phyloP scores from a whole-genome alignment of 2,329 filamentous ascomycete species.

The Herpotrichia juniperi region DNA sequence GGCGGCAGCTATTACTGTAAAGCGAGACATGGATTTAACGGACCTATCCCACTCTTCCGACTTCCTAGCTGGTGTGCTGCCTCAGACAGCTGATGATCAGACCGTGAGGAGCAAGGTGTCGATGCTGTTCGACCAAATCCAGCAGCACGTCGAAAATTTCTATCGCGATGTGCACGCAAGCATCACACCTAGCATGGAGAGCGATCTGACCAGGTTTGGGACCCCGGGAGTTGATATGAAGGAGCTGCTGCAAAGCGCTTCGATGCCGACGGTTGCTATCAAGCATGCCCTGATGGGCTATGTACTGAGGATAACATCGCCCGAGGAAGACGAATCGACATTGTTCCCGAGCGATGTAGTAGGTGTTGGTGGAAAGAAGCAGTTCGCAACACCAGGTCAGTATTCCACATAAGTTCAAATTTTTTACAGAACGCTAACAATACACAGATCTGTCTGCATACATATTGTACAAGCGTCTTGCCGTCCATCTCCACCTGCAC shows the following conservation, averaged over 20 bases:
- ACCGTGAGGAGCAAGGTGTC: conserved; percentile 26
- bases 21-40: conserved; percentile 7
- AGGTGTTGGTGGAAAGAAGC: conserved; percentile 14
- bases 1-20: conserved; percentile 7
- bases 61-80: conserved; percentile 28
- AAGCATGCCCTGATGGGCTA: conserved; percentile 39
- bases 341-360: conserved; percentile 33
- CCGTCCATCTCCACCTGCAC: conserved; percentile 29
- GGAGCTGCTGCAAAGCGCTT: conserved; percentile 30
- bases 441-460: conserved; percentile 20
- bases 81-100: conserved; percentile 27
- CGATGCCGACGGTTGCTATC: conserved; percentile 31
- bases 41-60: conserved; percentile 17
- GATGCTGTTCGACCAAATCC: conserved; percentile 31
- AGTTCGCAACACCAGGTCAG: conserved; percentile 13
- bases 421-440: conserved; percentile 5
- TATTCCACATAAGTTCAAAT: not conserved
- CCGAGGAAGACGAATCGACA: conserved; percentile 17
- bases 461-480: conserved; percentile 33
- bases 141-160: conserved; percentile 36
- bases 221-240: conserved; percentile 24
- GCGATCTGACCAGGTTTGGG: conserved; percentile 34
- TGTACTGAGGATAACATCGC: conserved; percentile 27
- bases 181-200: conserved; percentile 40
- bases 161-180: conserved; percentile 43